Base-by-base conservation (phyloP, 116 monocot genomes). In the Iris pallida region DNA sequence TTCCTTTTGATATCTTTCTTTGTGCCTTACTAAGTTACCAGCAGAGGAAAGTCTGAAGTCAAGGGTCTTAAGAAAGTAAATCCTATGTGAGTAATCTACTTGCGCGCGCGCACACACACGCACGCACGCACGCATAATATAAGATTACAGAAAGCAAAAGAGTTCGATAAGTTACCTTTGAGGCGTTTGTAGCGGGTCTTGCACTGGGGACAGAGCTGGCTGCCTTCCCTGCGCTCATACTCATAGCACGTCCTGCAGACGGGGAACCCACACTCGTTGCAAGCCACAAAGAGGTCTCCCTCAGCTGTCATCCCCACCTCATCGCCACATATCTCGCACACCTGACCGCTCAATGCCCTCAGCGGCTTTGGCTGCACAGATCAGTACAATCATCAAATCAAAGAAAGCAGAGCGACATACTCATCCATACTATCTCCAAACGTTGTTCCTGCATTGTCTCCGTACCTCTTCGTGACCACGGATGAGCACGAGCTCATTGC, bases 251-350 rank as follows among this genome's bases (percentile, higher is more conserved):
- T 78, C 20, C 97, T 86, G 73, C 97, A 97, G 5, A 90, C 92
- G 0, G 97, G 97, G 64, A 97, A 92, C 15, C 89, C 97, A 45
- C 97, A 97, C 81, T 97, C 97, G 57, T 97, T 92, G 81, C 97
- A 97, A 2, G 97, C 97, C 17, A 97, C 87, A 43, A 97, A 97
- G 49, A 97, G 79, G 51, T 97, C 92, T 4, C 97, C 90, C 8
- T 92, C 92, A 17, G 82, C 92, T 0, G 89, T 92, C 43, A 80
- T 17, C 17, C 92, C 97, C 42, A 97, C 77, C 15, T 88, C 82
- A 7, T 97, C 97, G 16, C 92, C 83, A 47, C 97, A 97, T 68
- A 97, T 97, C 85, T 97, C 90, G 61, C 97, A 97, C 15, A 97
- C 87, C 56, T 87, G 90, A 4, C 90, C 90, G 52, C 87, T 90